These are phyloP conservation scores for Aspergillus sp. DNA, from an alignment of 2,329 filamentous ascomycete species.

Conservation along the genomic window DNA sequence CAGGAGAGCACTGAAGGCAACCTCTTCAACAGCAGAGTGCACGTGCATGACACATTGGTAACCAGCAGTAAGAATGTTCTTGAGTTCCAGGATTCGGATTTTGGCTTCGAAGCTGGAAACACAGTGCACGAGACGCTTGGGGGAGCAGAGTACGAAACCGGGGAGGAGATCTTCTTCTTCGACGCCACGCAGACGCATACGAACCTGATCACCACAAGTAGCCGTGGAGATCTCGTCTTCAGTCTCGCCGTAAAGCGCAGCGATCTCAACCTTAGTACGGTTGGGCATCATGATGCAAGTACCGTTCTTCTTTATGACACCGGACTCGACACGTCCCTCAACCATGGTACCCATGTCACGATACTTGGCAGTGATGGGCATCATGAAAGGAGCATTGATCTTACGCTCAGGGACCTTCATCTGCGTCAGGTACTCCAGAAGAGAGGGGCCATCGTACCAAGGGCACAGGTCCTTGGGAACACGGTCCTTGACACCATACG, in stretches of 20 bases:
- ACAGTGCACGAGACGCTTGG: slow-evolving; percentile 88
- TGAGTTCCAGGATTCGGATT: slow-evolving; percentile 90
- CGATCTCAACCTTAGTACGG: slow-evolving; percentile 72
- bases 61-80: slow-evolving; percentile 87
- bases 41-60: slow-evolving; percentile 99
- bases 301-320: slow-evolving; percentile 87
- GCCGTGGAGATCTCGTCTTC: slow-evolving; percentile 84
- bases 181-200: slow-evolving; percentile 84
- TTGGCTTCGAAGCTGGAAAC: slow-evolving; percentile 91
- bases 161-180: slow-evolving; percentile 97
- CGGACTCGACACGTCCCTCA: slow-evolving; percentile 95
- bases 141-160: slow-evolving; percentile 93
- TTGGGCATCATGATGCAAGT: slow-evolving; percentile 94
- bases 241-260: slow-evolving; percentile 89
- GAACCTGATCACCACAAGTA: slow-evolving; percentile 92
- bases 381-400: slow-evolving; percentile 98
- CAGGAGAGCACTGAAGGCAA: slow-evolving; percentile 81
- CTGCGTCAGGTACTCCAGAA: slow-evolving; percentile 91
- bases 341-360: slow-evolving; percentile 96
- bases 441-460: slow-evolving; percentile 86
- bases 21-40: slow-evolving; percentile 95
- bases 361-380: slow-evolving; percentile 96
- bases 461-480: slow-evolving; percentile 71
- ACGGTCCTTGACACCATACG: slow-evolving; percentile 82
- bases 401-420: slow-evolving; percentile 95